Evolutionary conservation across 1,284 basidiomycete genomes (phyloP), one percentile per base, ranked within the genome.

Genomic region (Ganoderma multipileum): DNA sequence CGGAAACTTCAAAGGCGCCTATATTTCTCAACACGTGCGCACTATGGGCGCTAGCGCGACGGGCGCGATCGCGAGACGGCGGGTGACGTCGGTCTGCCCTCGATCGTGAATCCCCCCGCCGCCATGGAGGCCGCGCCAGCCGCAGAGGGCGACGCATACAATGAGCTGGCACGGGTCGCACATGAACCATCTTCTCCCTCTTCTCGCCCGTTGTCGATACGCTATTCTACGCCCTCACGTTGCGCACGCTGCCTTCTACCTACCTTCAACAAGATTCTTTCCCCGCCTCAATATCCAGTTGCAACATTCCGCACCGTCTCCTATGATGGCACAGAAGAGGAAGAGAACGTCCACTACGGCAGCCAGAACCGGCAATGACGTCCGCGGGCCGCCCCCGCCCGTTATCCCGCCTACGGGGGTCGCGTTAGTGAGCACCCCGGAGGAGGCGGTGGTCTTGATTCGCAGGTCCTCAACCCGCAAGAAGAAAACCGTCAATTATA

Each of bases 1-100:
- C 68, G 69, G 71, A 57, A 33, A 11, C 18, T 12, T 3, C 12
- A 30, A 0, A 64, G 42, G 50, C 65, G 70, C 70, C 33, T 30
- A 26, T 11, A 1, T 11, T 36, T 8, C 30, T n/a, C 16, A 1
- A 20, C 71, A 72, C 71, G 67, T 70, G 71, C 44, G 50, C n/a
- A n/a, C 58, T 28, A 23, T 14, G 41, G 16, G 26, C 18, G 6
- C 33, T n/a, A 14, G 23, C n/a, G n/a, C n/a, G n/a, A n/a, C n/a
- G n/a, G 47, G 55, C 52, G 41, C 67, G 68, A 72, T 72, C 57
- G 71, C n/a, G 36, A 6, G 60, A 58, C 58, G 67, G 26, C 47
- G 64, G 30, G 61, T 72, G 71, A 72, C 71, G 71, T 70, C 68
- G 71, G 68, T 67, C 59, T 59, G 61, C 36, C 18, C 57, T 62